Evolutionary conservation across 805 yeast species (phyloP).

Genomic region (Saturnispora zaruensis): DNA sequence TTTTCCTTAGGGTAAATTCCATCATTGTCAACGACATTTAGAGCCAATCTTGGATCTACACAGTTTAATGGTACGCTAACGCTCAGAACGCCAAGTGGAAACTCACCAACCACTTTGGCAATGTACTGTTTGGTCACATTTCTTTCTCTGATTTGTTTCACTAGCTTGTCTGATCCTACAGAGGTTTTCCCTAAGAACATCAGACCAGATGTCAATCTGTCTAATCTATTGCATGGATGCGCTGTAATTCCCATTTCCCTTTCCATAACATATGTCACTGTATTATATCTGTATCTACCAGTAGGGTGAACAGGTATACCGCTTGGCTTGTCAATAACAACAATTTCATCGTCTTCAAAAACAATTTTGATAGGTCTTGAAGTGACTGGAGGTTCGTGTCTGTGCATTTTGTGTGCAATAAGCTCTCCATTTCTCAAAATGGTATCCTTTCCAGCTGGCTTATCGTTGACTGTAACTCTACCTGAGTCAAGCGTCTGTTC

Average conservation of each 20-base stretch:
- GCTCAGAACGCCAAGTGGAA: conserved; percentile 46
- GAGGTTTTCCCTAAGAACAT: conserved; percentile 86
- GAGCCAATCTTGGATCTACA: conserved; percentile 62
- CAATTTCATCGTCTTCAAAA: conserved; percentile 60
- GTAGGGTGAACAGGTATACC: conserved; percentile 97
- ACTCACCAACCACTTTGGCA: conserved; percentile 82
- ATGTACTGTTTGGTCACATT: conserved; percentile 74
- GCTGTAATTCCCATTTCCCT: conserved; percentile 57
- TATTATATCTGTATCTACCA: conserved; percentile 68
- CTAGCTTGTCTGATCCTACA: conserved; percentile 67
- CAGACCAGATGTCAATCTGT: conserved; percentile 83
- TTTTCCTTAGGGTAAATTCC: conserved; percentile 42
- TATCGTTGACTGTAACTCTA: conserved; percentile 62
- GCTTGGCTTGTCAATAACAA: conserved; percentile 87
- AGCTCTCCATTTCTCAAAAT: conserved; percentile 74
- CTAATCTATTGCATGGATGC: conserved; percentile 83
- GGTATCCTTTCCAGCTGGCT: conserved; percentile 55
- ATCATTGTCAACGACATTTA: conserved; percentile 46
- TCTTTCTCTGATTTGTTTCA: conserved; percentile 62
- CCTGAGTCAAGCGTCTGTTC: conserved; percentile 48
- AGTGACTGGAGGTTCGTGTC: conserved; percentile 85
- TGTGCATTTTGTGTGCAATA: conserved; percentile 68
- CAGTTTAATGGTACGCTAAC: conserved; percentile 67
- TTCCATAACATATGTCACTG: conserved; percentile 70
- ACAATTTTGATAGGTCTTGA: conserved; percentile 55